These are phyloP conservation scores for Hypoxylon fragiforme DNA, from an alignment of 495 filamentous ascomycete species.

Conservation along the genomic window DNA sequence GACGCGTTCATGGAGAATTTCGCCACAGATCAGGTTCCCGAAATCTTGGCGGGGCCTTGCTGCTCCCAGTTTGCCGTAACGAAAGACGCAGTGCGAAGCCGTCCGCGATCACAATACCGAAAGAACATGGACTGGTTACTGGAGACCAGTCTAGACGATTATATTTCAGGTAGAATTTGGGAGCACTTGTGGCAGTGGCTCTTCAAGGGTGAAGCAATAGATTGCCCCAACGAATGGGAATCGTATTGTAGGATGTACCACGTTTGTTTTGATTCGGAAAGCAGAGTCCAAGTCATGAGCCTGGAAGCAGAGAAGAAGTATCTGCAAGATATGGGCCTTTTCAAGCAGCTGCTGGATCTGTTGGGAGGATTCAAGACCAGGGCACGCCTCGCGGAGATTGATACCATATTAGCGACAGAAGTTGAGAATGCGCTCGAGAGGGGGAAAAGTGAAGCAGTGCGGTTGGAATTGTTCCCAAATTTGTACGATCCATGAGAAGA, in stretches of 20 bases:
- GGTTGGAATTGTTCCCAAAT: slow-evolving; percentile 27
- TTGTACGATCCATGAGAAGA: slow-evolving; percentile 20
- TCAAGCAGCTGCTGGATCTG: slow-evolving; percentile 15
- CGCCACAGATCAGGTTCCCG: slow-evolving; percentile 45
- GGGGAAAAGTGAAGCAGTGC: slow-evolving; percentile 20
- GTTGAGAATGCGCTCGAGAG: slow-evolving; percentile 23
- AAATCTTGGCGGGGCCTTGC: slow-evolving; percentile 58
- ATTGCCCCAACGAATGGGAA: slow-evolving; percentile 60
- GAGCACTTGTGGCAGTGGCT: slow-evolving; percentile 77
- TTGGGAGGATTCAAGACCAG: slow-evolving; percentile 8
- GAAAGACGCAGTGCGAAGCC: slow-evolving; percentile 56
- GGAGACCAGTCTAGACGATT: slow-evolving; percentile 63
- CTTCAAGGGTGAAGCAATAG: slow-evolving; percentile 60
- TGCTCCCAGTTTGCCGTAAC: slow-evolving; percentile 74
- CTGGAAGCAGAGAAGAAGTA: slow-evolving; percentile 27
- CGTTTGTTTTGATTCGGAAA: slow-evolving; percentile 36
- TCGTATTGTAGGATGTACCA: slow-evolving; percentile 42
- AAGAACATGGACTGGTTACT: slow-evolving; percentile 72
- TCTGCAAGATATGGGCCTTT: slow-evolving; percentile 11
- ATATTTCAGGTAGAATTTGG: slow-evolving; percentile 70
- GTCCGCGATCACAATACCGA: slow-evolving; percentile 62
- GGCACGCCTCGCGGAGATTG: slow-evolving; percentile 28
- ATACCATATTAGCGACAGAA: slow-evolving; percentile 22
- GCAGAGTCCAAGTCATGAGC: slow-evolving; percentile 10
- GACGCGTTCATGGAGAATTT: slow-evolving; percentile 39